These are phyloP conservation scores for Actinidia chinensis DNA, from an alignment of 179 eudicot genomes.

Conservation along the genomic window DNA sequence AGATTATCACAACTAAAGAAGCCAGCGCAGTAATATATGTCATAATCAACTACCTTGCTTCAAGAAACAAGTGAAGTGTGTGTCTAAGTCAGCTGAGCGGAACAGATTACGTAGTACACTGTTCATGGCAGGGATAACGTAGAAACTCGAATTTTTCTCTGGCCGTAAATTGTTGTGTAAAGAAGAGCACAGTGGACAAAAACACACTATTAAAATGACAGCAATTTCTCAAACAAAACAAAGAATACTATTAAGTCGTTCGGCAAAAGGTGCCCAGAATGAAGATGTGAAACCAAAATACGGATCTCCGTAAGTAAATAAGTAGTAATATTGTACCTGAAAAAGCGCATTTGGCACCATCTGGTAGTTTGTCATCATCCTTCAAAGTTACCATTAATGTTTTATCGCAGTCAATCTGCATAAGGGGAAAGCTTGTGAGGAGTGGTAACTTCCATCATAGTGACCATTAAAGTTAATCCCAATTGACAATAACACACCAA, in stretches of 20 bases:
- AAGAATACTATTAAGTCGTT: background rate
- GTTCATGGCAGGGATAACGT: slow-evolving; percentile 86
- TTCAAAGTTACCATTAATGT: slow-evolving; percentile 82
- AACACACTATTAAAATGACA: slow-evolving; percentile 11
- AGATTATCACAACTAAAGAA: background rate
- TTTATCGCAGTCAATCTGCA: slow-evolving; percentile 93
- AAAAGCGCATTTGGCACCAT: slow-evolving; percentile 81
- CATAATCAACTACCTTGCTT: slow-evolving; percentile 38
- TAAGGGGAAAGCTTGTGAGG: slow-evolving; percentile 16
- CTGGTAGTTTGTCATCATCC: slow-evolving; percentile 85
- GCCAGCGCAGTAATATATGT: background rate
- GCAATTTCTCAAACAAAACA: background rate
- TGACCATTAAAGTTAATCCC: background rate
- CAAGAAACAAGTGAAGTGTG: slow-evolving; percentile 91
- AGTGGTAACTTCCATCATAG: slow-evolving; percentile 3
- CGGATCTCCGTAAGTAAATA: background rate
- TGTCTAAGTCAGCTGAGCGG: slow-evolving; percentile 81
- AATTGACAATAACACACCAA: background rate
- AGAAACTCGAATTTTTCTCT: slow-evolving; percentile 90
- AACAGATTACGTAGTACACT: slow-evolving; percentile 65
- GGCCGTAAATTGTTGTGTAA: slow-evolving; percentile 83
- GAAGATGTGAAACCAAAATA: background rate
- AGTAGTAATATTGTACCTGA: slow-evolving; percentile 50
- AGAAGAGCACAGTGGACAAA: slow-evolving; percentile 85
- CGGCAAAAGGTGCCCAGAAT: background rate